A percentile compares a stretch with the other conserved stretches of the same genome.
These are phyloP conservation scores for Pseudonitzschia multistriata DNA, from an alignment of 108 stramenopile genomes.

Conservation along the genomic window DNA sequence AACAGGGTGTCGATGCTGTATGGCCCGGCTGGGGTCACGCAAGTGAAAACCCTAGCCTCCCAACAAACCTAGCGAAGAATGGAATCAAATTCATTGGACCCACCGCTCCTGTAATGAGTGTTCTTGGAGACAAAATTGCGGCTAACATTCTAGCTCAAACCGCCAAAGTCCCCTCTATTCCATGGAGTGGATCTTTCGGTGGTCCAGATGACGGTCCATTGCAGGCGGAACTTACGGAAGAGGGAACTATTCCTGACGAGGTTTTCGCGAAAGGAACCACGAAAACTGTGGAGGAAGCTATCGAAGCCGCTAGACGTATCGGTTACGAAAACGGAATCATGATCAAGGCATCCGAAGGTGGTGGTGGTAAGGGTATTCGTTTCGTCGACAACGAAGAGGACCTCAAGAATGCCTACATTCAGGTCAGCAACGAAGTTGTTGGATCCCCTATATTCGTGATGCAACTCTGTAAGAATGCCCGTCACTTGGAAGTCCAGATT, in stretches of 20 bases:
- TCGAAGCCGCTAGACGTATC: constrained; percentile 86
- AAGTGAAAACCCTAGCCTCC: constrained; percentile 89
- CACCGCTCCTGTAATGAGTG: constrained; percentile 91
- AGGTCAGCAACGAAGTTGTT: constrained; percentile 92
- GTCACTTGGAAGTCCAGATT: constrained; percentile 98
- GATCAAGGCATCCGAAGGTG: constrained; percentile 99
- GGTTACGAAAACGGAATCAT: constrained; percentile 97
- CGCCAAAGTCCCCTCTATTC: constrained; percentile 94
- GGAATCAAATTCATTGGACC: constrained; percentile 96
- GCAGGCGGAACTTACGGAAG: constrained; percentile 84
- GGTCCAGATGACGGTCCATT: constrained; percentile 91
- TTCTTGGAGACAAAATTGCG: constrained; percentile 94
- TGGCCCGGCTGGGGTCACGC: constrained; percentile 98
- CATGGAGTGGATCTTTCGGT: constrained; percentile 93
- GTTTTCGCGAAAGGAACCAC: constrained; percentile 92
- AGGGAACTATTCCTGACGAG: constrained; percentile 94
- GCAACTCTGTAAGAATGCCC: constrained; percentile 97
- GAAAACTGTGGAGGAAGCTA: constrained; percentile 89
- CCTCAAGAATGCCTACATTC: constrained; percentile 77
- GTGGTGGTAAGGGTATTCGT: constrained; percentile 99
- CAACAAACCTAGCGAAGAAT: constrained; percentile 54
- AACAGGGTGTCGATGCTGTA: constrained; percentile 89
- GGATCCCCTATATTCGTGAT: constrained; percentile 97
- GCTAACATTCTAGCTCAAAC: constrained; percentile 96
- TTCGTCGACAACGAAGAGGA: constrained; percentile 90